Conservation (phyloP, 1,139 yeast genomes). For the Suzukiozyma palmioleophila region DNA sequence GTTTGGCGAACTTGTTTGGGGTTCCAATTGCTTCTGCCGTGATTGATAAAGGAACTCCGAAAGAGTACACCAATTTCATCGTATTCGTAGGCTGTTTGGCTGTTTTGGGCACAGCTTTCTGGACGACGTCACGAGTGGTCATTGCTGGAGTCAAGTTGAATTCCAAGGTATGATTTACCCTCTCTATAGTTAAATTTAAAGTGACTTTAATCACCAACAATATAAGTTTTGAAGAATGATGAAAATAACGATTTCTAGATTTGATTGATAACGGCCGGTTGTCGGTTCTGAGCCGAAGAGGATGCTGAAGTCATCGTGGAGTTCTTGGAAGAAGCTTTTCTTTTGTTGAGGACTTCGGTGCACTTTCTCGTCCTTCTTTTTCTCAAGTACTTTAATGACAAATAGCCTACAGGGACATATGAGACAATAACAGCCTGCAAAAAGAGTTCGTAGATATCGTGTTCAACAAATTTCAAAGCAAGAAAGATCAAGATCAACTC, state of each 20-base stretch:
- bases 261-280: background rate
- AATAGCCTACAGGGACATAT: conserved; percentile 37
- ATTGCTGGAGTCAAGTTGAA: conserved; percentile 30
- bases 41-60: conserved; percentile 28
- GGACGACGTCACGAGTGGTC: conserved; percentile 29
- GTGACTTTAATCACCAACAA: too few species aligned
- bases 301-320: background rate
- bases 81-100: conserved; percentile 33
- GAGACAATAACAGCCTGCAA: conserved; percentile 25
- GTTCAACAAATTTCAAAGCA: conserved; percentile 42
- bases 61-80: conserved; percentile 30
- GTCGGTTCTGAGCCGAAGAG: background rate
- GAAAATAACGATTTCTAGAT: background rate
- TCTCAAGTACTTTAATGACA: conserved; percentile 30
- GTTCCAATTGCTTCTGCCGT: conserved; percentile 43
- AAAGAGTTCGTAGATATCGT: conserved; percentile 22
- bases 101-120: conserved; percentile 23
- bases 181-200: background rate
- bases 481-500: conserved; percentile 54
- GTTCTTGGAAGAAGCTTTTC: conserved; percentile 7
- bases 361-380: conserved; percentile 21
- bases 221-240: background rate
- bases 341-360: conserved; percentile 19
- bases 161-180: conserved; percentile 23
- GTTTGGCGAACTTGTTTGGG: conserved; percentile 39